These are phyloP conservation scores for Linum lewisii DNA, from an alignment of 345 rosid genomes.

Conservation along the genomic window DNA sequence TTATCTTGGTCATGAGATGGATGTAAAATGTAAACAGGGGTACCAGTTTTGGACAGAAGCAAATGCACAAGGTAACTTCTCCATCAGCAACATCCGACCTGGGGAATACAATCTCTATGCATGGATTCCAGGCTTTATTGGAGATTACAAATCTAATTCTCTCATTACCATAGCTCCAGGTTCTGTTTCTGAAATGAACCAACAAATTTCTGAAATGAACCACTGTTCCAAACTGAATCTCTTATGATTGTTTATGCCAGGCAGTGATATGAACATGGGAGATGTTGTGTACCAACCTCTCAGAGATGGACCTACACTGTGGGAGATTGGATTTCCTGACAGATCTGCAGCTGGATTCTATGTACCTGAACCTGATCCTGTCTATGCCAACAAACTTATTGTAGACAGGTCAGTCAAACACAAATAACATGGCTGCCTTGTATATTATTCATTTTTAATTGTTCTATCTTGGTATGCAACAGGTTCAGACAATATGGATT, in stretches of 20 bases:
- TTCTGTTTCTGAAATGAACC: constrained; percentile 12
- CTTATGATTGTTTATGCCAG: constrained; percentile 33
- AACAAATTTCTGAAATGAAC: too few species aligned
- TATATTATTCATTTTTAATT: too few species aligned
- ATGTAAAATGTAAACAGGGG: too few species aligned
- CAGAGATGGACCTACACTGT: constrained; percentile 75
- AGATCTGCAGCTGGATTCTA: constrained; percentile 71
- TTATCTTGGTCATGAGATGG: too few species aligned
- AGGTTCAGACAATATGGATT: constrained; percentile 83
- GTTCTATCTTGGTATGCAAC: too few species aligned
- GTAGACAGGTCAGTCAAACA: constrained; percentile 42
- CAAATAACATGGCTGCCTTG: too few species aligned
- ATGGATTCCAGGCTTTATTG: constrained; percentile 77
- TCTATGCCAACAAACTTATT: constrained; percentile 46
- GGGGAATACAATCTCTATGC: constrained; percentile 66
- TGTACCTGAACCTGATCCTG: constrained; percentile 73
- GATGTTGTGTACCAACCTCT: constrained; percentile 63
- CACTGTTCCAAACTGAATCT: too few species aligned
- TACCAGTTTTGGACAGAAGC: constrained; percentile 83
- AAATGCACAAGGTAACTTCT: constrained; percentile 50
- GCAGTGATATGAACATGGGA: constrained; percentile 43
- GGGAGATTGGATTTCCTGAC: constrained; percentile 93
- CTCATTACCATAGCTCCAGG: constrained; percentile 45
- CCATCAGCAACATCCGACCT: constrained; percentile 30
- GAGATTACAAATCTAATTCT: constrained; percentile 50